Conservation (phyloP, 306 rosid species). For the Castanea sativa region DNA sequence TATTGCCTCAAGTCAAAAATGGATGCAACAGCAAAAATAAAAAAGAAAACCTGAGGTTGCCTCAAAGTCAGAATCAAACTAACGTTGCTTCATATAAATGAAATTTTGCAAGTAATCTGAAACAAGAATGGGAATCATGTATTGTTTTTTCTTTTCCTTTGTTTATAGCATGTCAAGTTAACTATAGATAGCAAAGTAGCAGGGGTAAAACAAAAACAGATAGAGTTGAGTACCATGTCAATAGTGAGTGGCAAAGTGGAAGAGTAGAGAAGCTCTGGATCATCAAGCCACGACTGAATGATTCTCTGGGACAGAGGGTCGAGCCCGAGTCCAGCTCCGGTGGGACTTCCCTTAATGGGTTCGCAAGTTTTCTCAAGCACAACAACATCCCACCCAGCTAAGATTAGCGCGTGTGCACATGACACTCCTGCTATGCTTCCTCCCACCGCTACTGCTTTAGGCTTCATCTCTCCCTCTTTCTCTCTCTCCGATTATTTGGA, state of each 20-base stretch:
- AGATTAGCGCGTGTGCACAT: slow-evolving; percentile 55
- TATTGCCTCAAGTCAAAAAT: too few species aligned
- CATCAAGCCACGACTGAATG: slow-evolving; percentile 60
- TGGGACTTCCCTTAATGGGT: slow-evolving; percentile 58
- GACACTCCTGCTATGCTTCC: slow-evolving; percentile 88
- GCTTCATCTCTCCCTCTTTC: slow-evolving; percentile 34
- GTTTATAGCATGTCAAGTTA: too few species aligned
- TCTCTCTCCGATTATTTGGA: background rate
- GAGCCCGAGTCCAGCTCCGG: slow-evolving; percentile 94
- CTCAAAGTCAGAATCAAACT: too few species aligned
- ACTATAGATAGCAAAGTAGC: too few species aligned
- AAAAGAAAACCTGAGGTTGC: too few species aligned
- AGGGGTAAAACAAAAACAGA: too few species aligned
- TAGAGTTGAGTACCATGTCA: slow-evolving; percentile 50
- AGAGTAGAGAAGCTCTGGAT: slow-evolving; percentile 38
- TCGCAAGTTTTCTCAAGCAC: slow-evolving; percentile 63
- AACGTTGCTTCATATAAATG: too few species aligned
- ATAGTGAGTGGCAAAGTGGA: slow-evolving; percentile 62
- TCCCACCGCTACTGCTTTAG: slow-evolving; percentile 69
- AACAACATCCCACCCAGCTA: slow-evolving; percentile 72
- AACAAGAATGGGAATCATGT: too few species aligned
- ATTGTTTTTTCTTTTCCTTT: too few species aligned
- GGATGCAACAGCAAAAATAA: too few species aligned
- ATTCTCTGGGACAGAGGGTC: slow-evolving; percentile 56
- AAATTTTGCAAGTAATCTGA: too few species aligned